Evolutionary conservation across 176 grass and related monocot species (phyloP).

Genomic region (Ensete glaucum): DNA sequence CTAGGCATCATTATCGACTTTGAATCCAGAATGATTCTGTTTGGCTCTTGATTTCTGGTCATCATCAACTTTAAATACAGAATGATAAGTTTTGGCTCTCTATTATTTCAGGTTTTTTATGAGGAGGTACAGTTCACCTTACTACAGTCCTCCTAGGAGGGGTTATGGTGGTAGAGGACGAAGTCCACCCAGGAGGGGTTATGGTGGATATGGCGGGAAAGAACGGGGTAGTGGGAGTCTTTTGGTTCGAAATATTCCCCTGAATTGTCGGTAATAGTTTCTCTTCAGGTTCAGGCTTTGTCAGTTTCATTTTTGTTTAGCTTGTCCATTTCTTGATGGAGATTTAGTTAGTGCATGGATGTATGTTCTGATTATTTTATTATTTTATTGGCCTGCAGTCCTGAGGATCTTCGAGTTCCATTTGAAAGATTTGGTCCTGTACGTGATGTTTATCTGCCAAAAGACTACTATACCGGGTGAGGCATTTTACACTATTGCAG

Average conservation of each 20-base stretch:
- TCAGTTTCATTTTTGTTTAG: background rate
- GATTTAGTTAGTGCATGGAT: background rate
- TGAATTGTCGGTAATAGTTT: constrained; percentile 48
- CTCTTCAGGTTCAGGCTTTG: background rate
- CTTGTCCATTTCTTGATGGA: background rate
- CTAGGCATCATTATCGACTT: background rate
- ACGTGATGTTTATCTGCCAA: constrained; percentile 8
- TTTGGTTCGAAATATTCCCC: constrained; percentile 87
- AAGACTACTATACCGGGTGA: constrained; percentile 6
- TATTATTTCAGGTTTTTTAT: constrained; percentile 24
- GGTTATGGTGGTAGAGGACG: constrained; percentile 71
- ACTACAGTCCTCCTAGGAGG: constrained; percentile 76
- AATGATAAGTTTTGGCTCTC: background rate
- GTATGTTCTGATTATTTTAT: background rate
- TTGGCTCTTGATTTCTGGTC: background rate
- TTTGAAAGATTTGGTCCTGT: constrained; percentile 14
- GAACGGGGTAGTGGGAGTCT: constrained; percentile 54
- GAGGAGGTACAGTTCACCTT: constrained; percentile 88
- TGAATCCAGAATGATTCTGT: background rate
- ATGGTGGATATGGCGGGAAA: constrained; percentile 41
- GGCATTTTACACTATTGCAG: background rate
- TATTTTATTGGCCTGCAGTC: background rate
- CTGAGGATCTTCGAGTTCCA: constrained; percentile 1
- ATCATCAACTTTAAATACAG: background rate
- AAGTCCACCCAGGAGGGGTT: constrained; percentile 75